Conservation (phyloP, 2,329 filamentous ascomycete genomes). For the Neophaeococcomyces aloes region DNA sequence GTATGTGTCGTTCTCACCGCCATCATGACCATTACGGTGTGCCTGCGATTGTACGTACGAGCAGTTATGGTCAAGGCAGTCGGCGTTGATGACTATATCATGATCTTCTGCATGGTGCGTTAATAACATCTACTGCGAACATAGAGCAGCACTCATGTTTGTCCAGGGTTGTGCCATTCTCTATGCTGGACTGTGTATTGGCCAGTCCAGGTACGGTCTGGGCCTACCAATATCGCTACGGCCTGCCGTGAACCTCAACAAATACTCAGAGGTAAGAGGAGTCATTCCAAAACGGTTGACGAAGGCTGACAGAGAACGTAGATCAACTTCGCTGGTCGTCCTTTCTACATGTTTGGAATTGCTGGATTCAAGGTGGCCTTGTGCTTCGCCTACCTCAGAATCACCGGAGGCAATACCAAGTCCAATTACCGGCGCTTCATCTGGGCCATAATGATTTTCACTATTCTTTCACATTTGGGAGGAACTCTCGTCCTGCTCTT, state of each 20-base stretch:
- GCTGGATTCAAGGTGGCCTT: conserved; percentile 48
- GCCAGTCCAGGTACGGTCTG: conserved; percentile 45
- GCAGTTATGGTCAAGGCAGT: conserved; percentile 37
- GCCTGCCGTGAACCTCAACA: conserved; percentile 34
- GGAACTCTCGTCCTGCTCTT: conserved; percentile 42
- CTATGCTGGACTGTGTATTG: conserved; percentile 6
- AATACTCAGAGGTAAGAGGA: no score
- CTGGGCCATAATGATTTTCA: conserved; percentile 34
- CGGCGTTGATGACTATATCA: conserved; percentile 40
- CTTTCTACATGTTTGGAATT: conserved; percentile 46
- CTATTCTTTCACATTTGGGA: conserved; percentile 40
- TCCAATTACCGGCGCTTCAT: conserved; percentile 36
- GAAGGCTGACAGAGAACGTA: no score
- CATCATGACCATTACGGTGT: conserved; percentile 35
- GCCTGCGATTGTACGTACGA: conserved; percentile 38
- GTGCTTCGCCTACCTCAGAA: conserved; percentile 43
- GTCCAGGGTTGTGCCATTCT: conserved; percentile 4
- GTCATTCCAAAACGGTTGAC: no score
- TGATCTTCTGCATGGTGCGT: conserved; percentile 27
- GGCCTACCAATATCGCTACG: conserved; percentile 38
- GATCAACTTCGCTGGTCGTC: conserved; percentile 44
- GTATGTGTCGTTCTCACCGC: conserved; percentile 38
- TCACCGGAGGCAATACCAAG: conserved; percentile 41
- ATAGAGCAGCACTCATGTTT: not conserved
- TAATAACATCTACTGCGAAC: not conserved